These are phyloP conservation scores for Erigeron philadelphicus DNA, from an alignment of 140 eudicot species.

Conservation along the genomic window DNA sequence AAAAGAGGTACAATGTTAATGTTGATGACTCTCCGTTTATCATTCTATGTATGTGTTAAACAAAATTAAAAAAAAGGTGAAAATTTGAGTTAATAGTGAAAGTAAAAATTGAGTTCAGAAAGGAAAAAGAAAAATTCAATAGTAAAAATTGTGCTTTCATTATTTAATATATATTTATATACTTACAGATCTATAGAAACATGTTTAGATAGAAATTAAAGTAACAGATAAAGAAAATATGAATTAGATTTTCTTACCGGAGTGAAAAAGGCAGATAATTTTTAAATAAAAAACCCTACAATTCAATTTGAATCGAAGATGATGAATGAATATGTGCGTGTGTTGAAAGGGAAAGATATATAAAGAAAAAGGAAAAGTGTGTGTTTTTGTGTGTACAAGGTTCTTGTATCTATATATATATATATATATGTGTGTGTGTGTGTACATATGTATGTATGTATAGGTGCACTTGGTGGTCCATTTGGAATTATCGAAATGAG, in stretches of 20 bases:
- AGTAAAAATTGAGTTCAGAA: too few species aligned
- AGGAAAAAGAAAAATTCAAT: too few species aligned
- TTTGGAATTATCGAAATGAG: too few species aligned
- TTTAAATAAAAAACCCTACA: constrained; percentile 5
- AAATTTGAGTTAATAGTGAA: too few species aligned
- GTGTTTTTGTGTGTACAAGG: constrained; percentile 11
- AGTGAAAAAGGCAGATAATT: constrained; percentile 7
- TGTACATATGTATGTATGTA: background rate
- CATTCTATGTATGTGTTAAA: too few species aligned
- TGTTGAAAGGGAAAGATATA: constrained; percentile 13
- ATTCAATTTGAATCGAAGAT: background rate
- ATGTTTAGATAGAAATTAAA: constrained; percentile 12
- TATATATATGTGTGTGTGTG: constrained; percentile 10
- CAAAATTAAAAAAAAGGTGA: too few species aligned
- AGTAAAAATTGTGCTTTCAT: too few species aligned
- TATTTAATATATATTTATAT: constrained; percentile 8
- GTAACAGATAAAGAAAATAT: constrained; percentile 6
- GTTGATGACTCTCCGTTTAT: too few species aligned
- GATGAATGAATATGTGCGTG: constrained; percentile 15
- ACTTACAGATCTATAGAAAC: constrained; percentile 24
- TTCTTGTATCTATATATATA: too few species aligned
- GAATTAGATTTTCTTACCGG: constrained; percentile 29
- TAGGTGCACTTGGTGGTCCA: too few species aligned
- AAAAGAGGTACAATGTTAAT: too few species aligned
- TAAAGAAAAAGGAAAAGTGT: too few species aligned